These are phyloP conservation scores for Plasmodiophora brassicae DNA, from an alignment of 208 protist species.

Conservation along the genomic window DNA sequence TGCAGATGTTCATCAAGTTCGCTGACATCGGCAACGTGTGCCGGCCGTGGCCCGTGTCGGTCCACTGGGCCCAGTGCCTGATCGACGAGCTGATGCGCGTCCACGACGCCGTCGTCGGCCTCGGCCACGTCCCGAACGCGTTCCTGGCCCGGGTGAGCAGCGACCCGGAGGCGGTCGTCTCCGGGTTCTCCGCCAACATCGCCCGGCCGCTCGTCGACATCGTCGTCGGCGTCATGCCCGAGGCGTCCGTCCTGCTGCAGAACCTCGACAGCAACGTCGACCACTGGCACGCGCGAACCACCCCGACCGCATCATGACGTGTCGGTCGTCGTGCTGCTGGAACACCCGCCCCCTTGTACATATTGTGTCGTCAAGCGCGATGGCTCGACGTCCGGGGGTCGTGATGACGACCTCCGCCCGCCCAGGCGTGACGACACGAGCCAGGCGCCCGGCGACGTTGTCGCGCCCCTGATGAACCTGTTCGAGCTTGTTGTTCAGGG, in stretches of 20 bases:
- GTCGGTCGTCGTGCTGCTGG: too few species aligned
- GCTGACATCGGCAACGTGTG: slow-evolving; percentile 17
- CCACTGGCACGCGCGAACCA: too few species aligned
- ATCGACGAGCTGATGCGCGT: slow-evolving; percentile 20
- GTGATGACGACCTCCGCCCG: too few species aligned
- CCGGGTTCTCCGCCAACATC: neutral
- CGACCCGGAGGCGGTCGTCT: neutral
- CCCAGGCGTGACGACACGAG: too few species aligned
- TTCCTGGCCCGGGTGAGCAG: neutral
- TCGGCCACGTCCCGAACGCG: slow-evolving; percentile 3
- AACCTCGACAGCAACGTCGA: neutral
- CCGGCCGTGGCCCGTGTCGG: neutral
- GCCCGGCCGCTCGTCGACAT: neutral
- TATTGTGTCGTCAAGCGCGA: too few species aligned
- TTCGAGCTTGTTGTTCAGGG: too few species aligned
- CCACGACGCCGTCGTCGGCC: neutral
- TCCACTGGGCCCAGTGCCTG: neutral
- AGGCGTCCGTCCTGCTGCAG: neutral
- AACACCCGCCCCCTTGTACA: too few species aligned
- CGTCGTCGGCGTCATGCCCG: neutral
- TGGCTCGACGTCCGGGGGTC: too few species aligned
- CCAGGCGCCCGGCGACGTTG: too few species aligned
- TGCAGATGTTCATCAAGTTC: neutral
- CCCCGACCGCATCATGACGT: too few species aligned
- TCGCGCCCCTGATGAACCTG: too few species aligned